phyloP scores from a whole-genome alignment of 306 rosid species.

The Nissolia schottii region DNA sequence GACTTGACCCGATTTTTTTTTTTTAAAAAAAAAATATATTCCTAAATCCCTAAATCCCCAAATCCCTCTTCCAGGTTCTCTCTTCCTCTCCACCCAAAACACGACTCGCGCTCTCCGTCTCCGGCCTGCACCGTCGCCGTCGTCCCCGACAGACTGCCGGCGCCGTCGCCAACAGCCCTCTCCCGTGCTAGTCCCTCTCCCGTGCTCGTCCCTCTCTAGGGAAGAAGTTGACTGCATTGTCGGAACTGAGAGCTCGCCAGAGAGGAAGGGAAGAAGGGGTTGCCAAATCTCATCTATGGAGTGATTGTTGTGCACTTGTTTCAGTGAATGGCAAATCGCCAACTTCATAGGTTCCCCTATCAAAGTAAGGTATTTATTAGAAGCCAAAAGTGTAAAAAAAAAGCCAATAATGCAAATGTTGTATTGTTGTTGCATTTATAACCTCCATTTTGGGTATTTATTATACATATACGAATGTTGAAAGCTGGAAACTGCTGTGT shows the following conservation, averaged over 20 bases:
- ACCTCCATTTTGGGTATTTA: not conserved
- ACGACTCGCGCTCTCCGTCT: no score
- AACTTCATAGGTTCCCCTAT: constrained; percentile 17
- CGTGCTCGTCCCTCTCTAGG: no score
- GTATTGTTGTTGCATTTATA: constrained; percentile 15
- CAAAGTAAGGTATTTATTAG: not conserved
- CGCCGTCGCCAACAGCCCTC: no score
- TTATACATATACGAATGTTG: constrained; percentile 14
- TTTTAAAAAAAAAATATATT: no score
- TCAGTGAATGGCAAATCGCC: constrained; percentile 20
- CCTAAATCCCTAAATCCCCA: no score
- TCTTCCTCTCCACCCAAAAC: no score
- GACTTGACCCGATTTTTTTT: no score
- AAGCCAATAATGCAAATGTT: not conserved
- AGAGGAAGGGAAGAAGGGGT: constrained; percentile 89
- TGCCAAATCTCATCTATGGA: constrained; percentile 38
- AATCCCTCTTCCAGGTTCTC: no score
- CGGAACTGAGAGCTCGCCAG: constrained; percentile 90
- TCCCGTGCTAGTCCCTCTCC: no score
- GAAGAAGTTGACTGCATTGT: constrained; percentile 62
- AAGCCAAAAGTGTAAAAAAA: constrained; percentile 32
- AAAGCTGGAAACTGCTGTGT: not conserved
- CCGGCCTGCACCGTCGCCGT: no score
- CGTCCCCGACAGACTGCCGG: no score
- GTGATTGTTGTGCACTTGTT: constrained; percentile 23